Conservation (phyloP, 352 stramenopile species). For the Globisporangium heterothallicum region DNA sequence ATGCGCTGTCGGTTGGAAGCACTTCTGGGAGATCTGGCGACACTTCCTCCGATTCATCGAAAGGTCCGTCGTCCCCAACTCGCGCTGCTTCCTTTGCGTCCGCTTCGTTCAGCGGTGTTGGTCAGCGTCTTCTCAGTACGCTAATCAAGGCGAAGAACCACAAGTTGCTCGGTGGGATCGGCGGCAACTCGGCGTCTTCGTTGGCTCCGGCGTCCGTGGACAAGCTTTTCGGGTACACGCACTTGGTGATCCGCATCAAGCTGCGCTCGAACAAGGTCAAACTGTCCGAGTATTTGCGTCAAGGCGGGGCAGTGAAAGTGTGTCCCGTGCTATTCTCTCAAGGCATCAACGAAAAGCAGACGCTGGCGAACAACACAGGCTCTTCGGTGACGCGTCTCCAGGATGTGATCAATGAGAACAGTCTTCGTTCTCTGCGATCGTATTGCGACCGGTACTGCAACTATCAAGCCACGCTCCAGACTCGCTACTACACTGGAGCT, state of each 20-base stretch:
- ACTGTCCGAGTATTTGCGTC: conserved; percentile 42
- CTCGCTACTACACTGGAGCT: conserved; percentile 20
- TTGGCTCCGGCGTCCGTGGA: conserved; percentile 36
- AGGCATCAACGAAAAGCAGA: conserved; percentile 93
- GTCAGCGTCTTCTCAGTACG: conserved; percentile 60
- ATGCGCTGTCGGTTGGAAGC: conserved; percentile 48
- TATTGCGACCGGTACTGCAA: conserved; percentile 81
- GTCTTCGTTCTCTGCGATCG: conserved; percentile 51
- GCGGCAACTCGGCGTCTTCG: conserved; percentile 26
- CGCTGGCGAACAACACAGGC: conserved; percentile 85
- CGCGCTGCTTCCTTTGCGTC: conserved; percentile 20
- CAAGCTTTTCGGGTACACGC: conserved; percentile 60
- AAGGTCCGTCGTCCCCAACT: conserved; percentile 1
- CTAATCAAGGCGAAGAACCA: conserved; percentile 65
- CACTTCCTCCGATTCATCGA: conserved; percentile 15
- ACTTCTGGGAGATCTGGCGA: conserved; percentile 16
- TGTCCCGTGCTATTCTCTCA: conserved; percentile 80
- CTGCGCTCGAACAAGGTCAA: conserved; percentile 71
- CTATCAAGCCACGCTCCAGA: conserved; percentile 43
- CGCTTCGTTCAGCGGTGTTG: conserved; percentile 60
- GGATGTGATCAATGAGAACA: conserved; percentile 79
- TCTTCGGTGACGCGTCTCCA: conserved; percentile 72
- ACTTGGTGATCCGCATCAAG: conserved; percentile 80
- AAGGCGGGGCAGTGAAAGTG: conserved; percentile 61
- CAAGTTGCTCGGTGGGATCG: conserved; percentile 41